These are phyloP conservation scores for Globisporangium mamillatum DNA, from an alignment of 352 stramenopile species.

Conservation along the genomic window DNA sequence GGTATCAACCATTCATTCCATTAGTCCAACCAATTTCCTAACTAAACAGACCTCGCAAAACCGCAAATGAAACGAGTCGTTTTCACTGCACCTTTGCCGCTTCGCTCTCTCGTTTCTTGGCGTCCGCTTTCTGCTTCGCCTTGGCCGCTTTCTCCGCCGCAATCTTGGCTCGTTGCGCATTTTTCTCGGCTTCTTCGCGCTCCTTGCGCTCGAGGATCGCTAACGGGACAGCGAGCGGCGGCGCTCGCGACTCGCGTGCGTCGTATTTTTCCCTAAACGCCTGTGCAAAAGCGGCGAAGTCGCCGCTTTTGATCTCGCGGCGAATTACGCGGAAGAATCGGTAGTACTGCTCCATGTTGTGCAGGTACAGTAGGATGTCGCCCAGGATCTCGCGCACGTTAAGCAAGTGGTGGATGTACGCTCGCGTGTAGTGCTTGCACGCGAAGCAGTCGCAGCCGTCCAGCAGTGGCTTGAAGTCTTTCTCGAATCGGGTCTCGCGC, in stretches of 20 bases:
- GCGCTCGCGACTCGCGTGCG: constrained; percentile 40
- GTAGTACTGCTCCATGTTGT: constrained; percentile 84
- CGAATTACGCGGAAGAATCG: constrained; percentile 64
- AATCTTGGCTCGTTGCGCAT: constrained; percentile 26
- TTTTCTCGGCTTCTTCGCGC: constrained; percentile 44
- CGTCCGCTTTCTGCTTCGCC: constrained; percentile 12
- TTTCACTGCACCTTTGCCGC: background rate
- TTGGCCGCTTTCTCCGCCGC: constrained; percentile 23
- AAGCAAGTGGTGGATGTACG: constrained; percentile 92
- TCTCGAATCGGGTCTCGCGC: constrained; percentile 56
- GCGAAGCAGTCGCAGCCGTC: constrained; percentile 69
- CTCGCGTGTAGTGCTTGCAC: constrained; percentile 71
- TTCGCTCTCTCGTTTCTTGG: background rate
- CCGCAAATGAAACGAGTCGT: background rate
- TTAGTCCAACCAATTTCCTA: background rate
- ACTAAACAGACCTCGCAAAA: background rate
- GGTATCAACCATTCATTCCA: background rate
- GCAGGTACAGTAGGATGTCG: constrained; percentile 88
- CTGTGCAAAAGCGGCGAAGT: constrained; percentile 41
- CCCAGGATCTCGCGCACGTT: constrained; percentile 91
- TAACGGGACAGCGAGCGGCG: constrained; percentile 43
- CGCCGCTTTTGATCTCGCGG: constrained; percentile 35
- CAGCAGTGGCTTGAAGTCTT: constrained; percentile 63
- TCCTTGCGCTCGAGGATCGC: constrained; percentile 57
- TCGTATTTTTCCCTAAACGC: constrained; percentile 46